Conservation (phyloP, 1,139 yeast genomes). For the Suhomyces coccinellae region DNA sequence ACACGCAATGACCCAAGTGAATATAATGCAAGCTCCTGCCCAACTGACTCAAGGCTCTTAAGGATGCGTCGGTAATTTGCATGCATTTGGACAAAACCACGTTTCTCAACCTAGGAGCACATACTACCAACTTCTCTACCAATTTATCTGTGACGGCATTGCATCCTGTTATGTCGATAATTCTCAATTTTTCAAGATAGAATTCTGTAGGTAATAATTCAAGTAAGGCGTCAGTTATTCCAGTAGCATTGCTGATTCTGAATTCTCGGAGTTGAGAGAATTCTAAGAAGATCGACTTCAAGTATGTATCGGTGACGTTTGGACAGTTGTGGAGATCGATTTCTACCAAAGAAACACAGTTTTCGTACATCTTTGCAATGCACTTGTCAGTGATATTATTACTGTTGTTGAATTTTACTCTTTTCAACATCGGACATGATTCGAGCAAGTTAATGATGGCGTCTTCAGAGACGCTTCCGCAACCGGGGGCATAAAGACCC, state of each 20-base stretch:
- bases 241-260: constrained; percentile 72
- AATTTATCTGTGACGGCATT: constrained; percentile 77
- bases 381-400: constrained; percentile 66
- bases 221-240: constrained; percentile 67
- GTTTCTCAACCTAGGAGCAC: constrained; percentile 85
- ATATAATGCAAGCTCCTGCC: constrained; percentile 86
- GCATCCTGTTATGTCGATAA: constrained; percentile 85
- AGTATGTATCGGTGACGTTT: constrained; percentile 64
- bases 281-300: constrained; percentile 61
- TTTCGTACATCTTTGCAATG: constrained; percentile 59
- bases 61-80: constrained; percentile 80
- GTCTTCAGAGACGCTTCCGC: constrained; percentile 64
- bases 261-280: constrained; percentile 78
- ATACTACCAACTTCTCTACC: constrained; percentile 66
- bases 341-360: constrained; percentile 82
- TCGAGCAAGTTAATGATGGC: constrained; percentile 63
- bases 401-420: constrained; percentile 81
- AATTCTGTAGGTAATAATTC: constrained; percentile 45
- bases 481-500: constrained; percentile 88
- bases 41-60: constrained; percentile 67
- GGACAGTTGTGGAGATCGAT: constrained; percentile 85
- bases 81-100: constrained; percentile 88
- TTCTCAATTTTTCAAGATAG: constrained; percentile 57
- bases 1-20: constrained; percentile 91
- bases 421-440: constrained; percentile 72